Evolutionary conservation across 2,329 filamentous ascomycete genomes (phyloP).

Genomic region (Colletotrichum liaoningense): DNA sequence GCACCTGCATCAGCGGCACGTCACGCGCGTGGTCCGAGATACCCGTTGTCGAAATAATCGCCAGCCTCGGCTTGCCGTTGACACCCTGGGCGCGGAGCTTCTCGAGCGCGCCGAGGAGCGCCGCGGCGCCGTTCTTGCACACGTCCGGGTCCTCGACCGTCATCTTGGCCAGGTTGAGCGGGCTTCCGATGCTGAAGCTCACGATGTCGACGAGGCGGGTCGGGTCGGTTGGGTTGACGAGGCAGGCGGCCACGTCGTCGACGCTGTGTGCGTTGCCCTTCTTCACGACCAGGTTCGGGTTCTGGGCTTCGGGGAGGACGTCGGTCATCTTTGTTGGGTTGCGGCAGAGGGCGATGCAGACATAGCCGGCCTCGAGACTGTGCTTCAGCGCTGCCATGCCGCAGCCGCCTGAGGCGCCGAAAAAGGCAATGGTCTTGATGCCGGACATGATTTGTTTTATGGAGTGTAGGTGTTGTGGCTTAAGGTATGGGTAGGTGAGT

Average conservation of each 20-base stretch:
- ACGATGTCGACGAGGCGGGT: conserved; percentile 50
- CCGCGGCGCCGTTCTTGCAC: conserved; percentile 50
- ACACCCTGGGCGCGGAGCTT: conserved; percentile 37
- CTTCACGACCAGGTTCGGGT: conserved; percentile 49
- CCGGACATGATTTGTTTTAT: conserved; percentile 21
- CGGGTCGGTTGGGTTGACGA: conserved; percentile 42
- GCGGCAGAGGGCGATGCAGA: conserved; percentile 54
- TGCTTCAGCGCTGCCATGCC: conserved; percentile 51
- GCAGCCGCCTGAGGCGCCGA: conserved; percentile 57
- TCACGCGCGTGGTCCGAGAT: conserved; percentile 51
- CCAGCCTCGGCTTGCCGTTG: conserved; percentile 46
- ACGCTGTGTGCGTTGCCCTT: conserved; percentile 52
- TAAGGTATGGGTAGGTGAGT: too few relatives aligned
- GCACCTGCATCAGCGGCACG: conserved; percentile 54
- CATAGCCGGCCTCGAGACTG: conserved; percentile 49
- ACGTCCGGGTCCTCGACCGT: conserved; percentile 52
- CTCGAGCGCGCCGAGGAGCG: conserved; percentile 48
- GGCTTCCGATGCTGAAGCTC: conserved; percentile 52
- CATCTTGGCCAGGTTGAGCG: conserved; percentile 40
- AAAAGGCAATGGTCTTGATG: conserved; percentile 47
- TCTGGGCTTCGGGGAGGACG: conserved; percentile 42
- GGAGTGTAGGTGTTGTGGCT: too few relatives aligned
- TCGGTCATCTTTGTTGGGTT: conserved; percentile 51
- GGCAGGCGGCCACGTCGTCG: conserved; percentile 45
- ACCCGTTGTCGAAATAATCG: conserved; percentile 53